Percentiles rank a stretch among this genome's conserved stretches.
These are phyloP conservation scores for Pseudocercospora ulei DNA, from an alignment of 2,329 filamentous ascomycete species.

Conservation along the genomic window DNA sequence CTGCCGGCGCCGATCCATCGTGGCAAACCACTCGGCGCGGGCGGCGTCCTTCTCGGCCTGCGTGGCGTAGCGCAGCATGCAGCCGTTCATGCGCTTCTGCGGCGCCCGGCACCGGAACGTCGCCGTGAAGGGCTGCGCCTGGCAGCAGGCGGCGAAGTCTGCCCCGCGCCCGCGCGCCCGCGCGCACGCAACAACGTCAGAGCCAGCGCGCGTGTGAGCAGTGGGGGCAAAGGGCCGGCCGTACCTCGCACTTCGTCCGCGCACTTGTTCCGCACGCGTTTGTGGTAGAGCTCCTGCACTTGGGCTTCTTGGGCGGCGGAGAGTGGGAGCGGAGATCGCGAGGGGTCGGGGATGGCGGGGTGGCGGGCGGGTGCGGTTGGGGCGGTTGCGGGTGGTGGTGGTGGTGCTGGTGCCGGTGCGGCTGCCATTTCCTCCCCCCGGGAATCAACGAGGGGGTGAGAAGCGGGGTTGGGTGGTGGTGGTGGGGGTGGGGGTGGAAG, in stretches of 20 bases:
- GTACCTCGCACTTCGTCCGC: slow-evolving; percentile 47
- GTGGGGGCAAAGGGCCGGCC: neutral
- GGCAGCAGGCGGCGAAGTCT: slow-evolving; percentile 89
- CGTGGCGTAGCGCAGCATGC: slow-evolving; percentile 81
- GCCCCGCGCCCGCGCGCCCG: too few species aligned
- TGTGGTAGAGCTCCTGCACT: slow-evolving; percentile 70
- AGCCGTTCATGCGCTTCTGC: slow-evolving; percentile 80
- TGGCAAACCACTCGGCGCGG: slow-evolving; percentile 84
- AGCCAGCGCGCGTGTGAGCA: neutral
- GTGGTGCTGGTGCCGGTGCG: slow-evolving; percentile 19
- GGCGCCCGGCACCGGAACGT: slow-evolving; percentile 75
- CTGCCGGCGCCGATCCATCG: slow-evolving; percentile 58
- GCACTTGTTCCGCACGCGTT: slow-evolving; percentile 66
- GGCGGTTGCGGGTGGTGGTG: too few species aligned
- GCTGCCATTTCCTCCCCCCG: too few species aligned
- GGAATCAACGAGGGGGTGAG: too few species aligned
- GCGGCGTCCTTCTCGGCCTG: slow-evolving; percentile 77
- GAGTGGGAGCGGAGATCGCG: slow-evolving; percentile 69
- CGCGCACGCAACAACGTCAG: too few species aligned
- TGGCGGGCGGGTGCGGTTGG: slow-evolving; percentile 8
- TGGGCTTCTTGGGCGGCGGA: slow-evolving; percentile 72
- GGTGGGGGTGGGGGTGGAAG: too few species aligned
- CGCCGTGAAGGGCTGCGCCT: slow-evolving; percentile 74
- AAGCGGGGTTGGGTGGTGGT: too few species aligned
- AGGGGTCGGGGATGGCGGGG: slow-evolving; percentile 26